phyloP scores from a whole-genome alignment of 176 grass and related monocot genomes.

The Calamus simplicifolius region DNA sequence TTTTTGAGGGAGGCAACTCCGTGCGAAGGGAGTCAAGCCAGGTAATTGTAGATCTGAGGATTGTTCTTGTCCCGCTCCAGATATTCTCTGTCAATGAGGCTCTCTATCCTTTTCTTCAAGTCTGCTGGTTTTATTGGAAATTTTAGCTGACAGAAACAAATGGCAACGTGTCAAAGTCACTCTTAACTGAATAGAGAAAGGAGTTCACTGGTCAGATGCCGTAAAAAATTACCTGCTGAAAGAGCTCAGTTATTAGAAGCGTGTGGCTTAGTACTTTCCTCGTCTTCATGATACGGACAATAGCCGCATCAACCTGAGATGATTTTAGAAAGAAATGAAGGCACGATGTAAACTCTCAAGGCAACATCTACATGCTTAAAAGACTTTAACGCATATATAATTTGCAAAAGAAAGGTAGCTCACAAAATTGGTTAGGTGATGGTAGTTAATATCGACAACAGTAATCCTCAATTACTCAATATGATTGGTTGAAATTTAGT shows the following conservation, averaged over 20 bases:
- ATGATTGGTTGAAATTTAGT: too few relatives aligned
- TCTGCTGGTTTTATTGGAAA: slow-evolving; percentile 95
- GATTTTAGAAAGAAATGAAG: background rate
- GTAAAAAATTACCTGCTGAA: slow-evolving; percentile 61
- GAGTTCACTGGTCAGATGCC: too few relatives aligned
- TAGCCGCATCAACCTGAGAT: slow-evolving; percentile 84
- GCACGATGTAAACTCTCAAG: too few relatives aligned
- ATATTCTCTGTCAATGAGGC: slow-evolving; percentile 92
- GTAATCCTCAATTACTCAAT: too few relatives aligned
- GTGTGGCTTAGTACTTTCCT: slow-evolving; percentile 96
- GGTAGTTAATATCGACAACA: too few relatives aligned
- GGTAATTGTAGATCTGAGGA: slow-evolving; percentile 97
- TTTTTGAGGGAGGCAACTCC: too few relatives aligned
- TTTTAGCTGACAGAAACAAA: slow-evolving; percentile 62
- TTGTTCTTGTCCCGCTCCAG: slow-evolving; percentile 93
- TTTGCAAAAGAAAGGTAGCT: too few relatives aligned
- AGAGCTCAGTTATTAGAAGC: slow-evolving; percentile 97
- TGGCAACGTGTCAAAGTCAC: too few relatives aligned
- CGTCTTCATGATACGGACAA: slow-evolving; percentile 99
- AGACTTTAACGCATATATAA: too few relatives aligned
- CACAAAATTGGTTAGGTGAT: too few relatives aligned
- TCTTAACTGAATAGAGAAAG: background rate
- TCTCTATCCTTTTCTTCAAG: slow-evolving; percentile 99
- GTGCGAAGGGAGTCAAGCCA: slow-evolving; percentile 43
- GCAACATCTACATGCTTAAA: too few relatives aligned